Base-by-base conservation (phyloP, 495 filamentous ascomycete species). In the Aspergillus nanangensis region DNA sequence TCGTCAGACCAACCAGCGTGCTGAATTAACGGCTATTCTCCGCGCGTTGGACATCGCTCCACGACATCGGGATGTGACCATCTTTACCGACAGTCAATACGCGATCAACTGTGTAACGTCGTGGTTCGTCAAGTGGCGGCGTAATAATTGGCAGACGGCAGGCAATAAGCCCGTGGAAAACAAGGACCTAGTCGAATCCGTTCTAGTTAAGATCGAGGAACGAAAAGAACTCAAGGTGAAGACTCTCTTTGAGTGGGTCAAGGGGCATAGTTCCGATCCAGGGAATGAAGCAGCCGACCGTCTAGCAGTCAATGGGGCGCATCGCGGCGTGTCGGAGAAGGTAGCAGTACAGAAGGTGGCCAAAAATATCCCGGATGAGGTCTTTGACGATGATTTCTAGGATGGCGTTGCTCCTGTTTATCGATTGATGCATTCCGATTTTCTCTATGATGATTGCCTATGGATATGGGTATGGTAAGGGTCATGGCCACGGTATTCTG, bases 1-100 rank as follows among this genome's bases (percentile, higher is more conserved):
- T 9, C 64, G 72, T 8, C 93, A 98, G 61, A 96, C 93, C 1
- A 98, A 97, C 61, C 87, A 96, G 62, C 88, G 93, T 4, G 93
- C 93, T 13, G 93, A 98, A 63, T 71, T 98, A 42, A 90, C 88
- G 3, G 93, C 90, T 0, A 84, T 96, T 48, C 70, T 86, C 4
- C 85, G 92, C 40, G 88, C 89, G 5, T 76, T 98, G 19, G 81
- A 96, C 55, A 79, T 82, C 20, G 78, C 87, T 2, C 83, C 86
- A 5, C 69, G 75, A 45, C 74, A 82, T 60, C 66, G 75, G 44
- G 69, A 80, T 39, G 71, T 89, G 11, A 74, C 78, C 25, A 88
- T 97, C 52, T 76, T 85, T 56, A 86, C 84, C 13, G 93, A 96
- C 66, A 89, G 83, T 57, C 80, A 81, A 46, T 98, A 97, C 65